Evolutionary conservation across 1,284 basidiomycete genomes (phyloP).

Genomic region (Apiotrichum mycotoxinovorans): DNA sequence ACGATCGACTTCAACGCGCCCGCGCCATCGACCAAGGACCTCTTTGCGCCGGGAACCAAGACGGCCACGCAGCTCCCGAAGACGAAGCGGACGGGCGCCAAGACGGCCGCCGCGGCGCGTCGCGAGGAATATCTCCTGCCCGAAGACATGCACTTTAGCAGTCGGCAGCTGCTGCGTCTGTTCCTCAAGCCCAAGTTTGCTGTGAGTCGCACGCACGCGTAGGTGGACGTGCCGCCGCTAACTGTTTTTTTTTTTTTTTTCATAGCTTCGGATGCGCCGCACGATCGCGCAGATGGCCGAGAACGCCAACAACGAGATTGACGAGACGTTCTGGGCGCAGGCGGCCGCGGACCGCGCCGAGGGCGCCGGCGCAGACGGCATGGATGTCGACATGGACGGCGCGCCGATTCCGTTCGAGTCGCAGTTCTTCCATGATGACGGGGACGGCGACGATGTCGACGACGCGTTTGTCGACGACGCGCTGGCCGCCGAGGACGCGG

Average conservation of each 20-base stretch:
- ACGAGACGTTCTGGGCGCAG: constrained; percentile 93
- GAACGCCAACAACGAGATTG: constrained; percentile 72
- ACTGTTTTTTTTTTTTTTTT: no score
- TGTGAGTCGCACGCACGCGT: no score
- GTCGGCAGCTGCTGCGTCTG: constrained; percentile 78
- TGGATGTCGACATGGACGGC: constrained; percentile 56
- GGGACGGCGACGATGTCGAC: constrained; percentile 74
- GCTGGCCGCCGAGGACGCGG: constrained; percentile 54
- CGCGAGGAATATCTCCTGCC: constrained; percentile 75
- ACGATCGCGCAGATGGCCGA: constrained; percentile 18
- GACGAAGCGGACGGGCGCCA: constrained; percentile 45
- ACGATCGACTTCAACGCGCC: constrained; percentile 72
- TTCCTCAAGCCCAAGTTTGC: constrained; percentile 95
- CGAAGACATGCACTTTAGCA: constrained; percentile 96
- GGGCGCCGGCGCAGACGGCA: constrained; percentile 53
- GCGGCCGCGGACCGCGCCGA: constrained; percentile 76
- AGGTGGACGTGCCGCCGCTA: no score
- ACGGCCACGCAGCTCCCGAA: constrained; percentile 64
- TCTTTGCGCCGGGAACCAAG: constrained; percentile 74
- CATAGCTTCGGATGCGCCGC: constrained; percentile 81
- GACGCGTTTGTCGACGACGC: constrained; percentile 62
- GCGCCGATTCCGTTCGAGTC: constrained; percentile 77
- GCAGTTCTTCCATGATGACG: constrained; percentile 94
- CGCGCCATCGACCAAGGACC: constrained; percentile 59
- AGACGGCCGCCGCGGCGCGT: constrained; percentile 53